phyloP scores from a whole-genome alignment of 768 basidiomycete genomes.

The Agrocybe chaxingu region DNA sequence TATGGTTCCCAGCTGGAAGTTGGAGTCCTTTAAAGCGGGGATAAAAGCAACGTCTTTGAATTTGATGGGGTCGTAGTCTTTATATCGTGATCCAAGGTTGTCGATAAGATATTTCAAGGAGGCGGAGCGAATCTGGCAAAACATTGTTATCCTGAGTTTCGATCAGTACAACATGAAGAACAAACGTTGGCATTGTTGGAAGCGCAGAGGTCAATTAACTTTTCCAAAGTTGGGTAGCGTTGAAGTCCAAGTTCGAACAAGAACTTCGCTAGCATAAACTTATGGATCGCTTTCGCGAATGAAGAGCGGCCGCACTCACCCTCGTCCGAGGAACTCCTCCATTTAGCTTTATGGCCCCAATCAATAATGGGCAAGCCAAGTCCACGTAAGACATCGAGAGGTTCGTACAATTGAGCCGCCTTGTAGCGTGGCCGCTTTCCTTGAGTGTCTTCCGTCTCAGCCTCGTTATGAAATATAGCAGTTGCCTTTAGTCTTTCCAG shows the following conservation, averaged over 20 bases:
- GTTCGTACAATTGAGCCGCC: conserved; percentile 84
- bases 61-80: conserved; percentile 50
- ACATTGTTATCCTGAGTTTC: neutral
- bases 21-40: conserved; percentile 60
- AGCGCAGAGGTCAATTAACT: conserved; percentile 68
- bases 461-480: conserved; percentile 71
- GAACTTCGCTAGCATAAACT: conserved; percentile 61
- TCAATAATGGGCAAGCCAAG: conserved; percentile 81
- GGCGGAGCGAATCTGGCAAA: conserved; percentile 37
- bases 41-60: conserved; percentile 71
- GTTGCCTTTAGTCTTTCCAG: conserved; percentile 59
- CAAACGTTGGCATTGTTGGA: conserved; percentile 40
- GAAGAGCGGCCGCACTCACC: conserved; percentile 41
- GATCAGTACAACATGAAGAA: neutral
- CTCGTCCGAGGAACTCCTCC: conserved; percentile 84
- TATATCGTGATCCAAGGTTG: conserved; percentile 61
- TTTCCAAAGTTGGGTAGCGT: conserved; percentile 63
- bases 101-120: conserved; percentile 85
- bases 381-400: conserved; percentile 63
- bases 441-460: conserved; percentile 13
- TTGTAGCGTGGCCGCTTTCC: conserved; percentile 47
- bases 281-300: conserved; percentile 1
- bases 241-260: conserved; percentile 69
- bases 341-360: conserved; percentile 79
- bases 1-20: conserved; percentile 55